A percentile compares a stretch with the other conserved stretches of the same genome.
These are phyloP conservation scores for Candida adriatica DNA, from an alignment of 805 yeast species.

Conservation along the genomic window DNA sequence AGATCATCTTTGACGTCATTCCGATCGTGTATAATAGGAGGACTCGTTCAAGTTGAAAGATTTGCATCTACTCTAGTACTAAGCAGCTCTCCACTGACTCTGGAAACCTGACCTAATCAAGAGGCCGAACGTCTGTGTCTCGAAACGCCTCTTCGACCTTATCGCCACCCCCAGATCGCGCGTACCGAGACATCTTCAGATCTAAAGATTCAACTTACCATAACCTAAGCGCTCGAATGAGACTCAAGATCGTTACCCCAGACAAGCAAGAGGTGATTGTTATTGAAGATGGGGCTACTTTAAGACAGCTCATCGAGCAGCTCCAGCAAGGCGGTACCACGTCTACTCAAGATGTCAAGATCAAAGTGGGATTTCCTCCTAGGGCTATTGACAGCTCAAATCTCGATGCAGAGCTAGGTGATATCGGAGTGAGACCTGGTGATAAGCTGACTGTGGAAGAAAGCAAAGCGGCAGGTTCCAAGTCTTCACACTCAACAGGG, in stretches of 20 bases:
- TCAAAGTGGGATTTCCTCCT: conserved; percentile 62
- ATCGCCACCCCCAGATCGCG: too few species aligned
- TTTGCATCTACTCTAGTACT: too few species aligned
- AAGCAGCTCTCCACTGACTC: too few species aligned
- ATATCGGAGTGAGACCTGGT: conserved; percentile 46
- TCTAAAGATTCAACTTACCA: too few species aligned
- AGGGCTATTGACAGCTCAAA: conserved; percentile 30
- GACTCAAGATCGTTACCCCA: conserved; percentile 29
- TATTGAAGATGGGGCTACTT: conserved; percentile 30
- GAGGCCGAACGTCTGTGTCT: too few species aligned
- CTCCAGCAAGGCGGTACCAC: conserved; percentile 8
- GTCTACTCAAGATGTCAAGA: conserved; percentile 10
- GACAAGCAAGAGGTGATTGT: conserved; percentile 27
- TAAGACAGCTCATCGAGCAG: conserved; percentile 26
- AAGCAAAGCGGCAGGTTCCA: not conserved
- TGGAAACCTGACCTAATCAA: too few species aligned
- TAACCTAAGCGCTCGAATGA: too few species aligned
- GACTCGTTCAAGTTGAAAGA: too few species aligned
- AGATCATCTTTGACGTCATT: too few species aligned
- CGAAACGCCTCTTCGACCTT: too few species aligned
- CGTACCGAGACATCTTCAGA: too few species aligned
- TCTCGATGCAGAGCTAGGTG: conserved; percentile 23
- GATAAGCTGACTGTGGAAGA: conserved; percentile 45
- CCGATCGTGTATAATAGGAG: too few species aligned
- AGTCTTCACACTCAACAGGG: not conserved